Evolutionary conservation across 2,329 filamentous ascomycete species (phyloP).

Genomic region (Periconia sp.): DNA sequence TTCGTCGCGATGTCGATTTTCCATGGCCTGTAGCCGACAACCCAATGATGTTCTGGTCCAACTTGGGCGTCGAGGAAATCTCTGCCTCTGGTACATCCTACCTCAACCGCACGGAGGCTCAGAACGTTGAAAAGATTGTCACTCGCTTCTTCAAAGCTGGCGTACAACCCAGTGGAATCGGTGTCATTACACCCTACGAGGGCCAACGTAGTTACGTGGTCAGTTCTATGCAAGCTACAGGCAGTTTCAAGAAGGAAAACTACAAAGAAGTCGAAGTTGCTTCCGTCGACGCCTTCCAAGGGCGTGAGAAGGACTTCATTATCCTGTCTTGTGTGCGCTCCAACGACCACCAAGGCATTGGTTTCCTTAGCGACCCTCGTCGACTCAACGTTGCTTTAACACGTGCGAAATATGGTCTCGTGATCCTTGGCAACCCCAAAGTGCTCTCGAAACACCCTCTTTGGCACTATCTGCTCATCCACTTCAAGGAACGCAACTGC

Average conservation of each 20-base stretch:
- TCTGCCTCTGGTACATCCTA: conserved; percentile 97
- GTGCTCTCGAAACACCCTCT: conserved; percentile 96
- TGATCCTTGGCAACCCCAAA: conserved; percentile 97
- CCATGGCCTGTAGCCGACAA: conserved; percentile 93
- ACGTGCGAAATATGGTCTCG: conserved; percentile 92
- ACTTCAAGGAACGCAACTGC: conserved; percentile 97
- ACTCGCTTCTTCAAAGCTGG: conserved; percentile 98
- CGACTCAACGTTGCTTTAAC: conserved; percentile 97
- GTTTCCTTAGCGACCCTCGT: conserved; percentile 95
- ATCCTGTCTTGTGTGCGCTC: conserved; percentile 96
- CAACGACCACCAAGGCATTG: conserved; percentile 98
- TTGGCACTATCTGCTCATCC: conserved; percentile 91
- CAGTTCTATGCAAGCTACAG: conserved; percentile 98
- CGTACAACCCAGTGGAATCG: conserved; percentile 89
- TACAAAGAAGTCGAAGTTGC: conserved; percentile 99
- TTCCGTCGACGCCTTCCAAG: conserved; percentile 97
- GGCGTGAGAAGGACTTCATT: conserved; percentile 98
- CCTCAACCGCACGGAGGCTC: conserved; percentile 93
- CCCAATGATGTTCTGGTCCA: conserved; percentile 99
- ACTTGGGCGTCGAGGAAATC: conserved; percentile 95
- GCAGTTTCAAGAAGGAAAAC: conserved; percentile 95
- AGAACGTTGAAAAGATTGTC: conserved; percentile 97
- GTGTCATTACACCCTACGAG: conserved; percentile 98
- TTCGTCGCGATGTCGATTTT: conserved; percentile 93
- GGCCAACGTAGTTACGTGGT: conserved; percentile 98